Evolutionary conservation across 352 stramenopile species (phyloP).

Genomic region (Peronospora destructor): DNA sequence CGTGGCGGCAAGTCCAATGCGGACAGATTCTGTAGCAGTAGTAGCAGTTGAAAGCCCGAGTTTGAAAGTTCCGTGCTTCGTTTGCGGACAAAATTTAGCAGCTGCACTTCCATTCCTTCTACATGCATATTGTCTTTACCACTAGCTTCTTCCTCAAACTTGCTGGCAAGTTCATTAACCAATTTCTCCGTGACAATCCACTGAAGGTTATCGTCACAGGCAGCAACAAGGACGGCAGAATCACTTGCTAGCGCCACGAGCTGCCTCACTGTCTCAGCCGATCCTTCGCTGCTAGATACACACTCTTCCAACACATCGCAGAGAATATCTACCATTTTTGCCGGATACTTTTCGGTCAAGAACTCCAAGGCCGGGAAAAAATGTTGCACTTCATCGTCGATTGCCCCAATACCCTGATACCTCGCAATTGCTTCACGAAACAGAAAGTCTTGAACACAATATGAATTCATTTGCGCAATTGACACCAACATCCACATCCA

Average conservation of each 20-base stretch:
- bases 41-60: constrained; percentile 39
- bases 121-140: constrained; percentile 7
- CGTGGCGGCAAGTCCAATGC: constrained; percentile 3
- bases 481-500: constrained; percentile 52
- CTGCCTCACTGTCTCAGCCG: constrained; percentile 14
- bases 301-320: constrained; percentile 36
- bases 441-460: constrained; percentile 41
- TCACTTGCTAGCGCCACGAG: constrained; percentile 33
- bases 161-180: constrained; percentile 24
- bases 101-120: constrained; percentile 6
- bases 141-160: constrained; percentile 13
- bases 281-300: background rate
- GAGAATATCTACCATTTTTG: constrained; percentile 47
- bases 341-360: constrained; percentile 29
- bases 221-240: constrained; percentile 30
- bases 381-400: background rate
- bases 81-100: constrained; percentile 29
- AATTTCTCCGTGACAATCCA: constrained; percentile 54
- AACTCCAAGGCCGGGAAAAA: constrained; percentile 39
- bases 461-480: constrained; percentile 41
- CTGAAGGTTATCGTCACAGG: constrained; percentile 55
- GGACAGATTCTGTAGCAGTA: constrained; percentile 37
- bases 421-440: constrained; percentile 28
- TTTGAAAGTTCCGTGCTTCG: constrained; percentile 34
- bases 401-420: constrained; percentile 1